Base-by-base conservation (phyloP, 1,284 basidiomycete species). In the Pascua guehoae region DNA sequence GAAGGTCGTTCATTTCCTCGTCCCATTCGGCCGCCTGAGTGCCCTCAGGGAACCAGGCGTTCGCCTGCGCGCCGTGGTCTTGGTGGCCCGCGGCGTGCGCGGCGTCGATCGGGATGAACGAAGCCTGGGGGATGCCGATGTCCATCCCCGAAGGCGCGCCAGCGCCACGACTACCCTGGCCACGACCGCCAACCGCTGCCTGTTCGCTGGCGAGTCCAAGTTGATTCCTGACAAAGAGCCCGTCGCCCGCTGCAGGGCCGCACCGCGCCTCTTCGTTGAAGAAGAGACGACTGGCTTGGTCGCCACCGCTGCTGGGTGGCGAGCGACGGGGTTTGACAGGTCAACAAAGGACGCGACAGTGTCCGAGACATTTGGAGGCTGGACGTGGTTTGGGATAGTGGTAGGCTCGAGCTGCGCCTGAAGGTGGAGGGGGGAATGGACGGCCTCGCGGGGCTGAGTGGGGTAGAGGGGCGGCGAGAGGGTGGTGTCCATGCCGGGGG, bases 221-320 rank as follows among this genome's bases (percentile, higher is more conserved):
- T 53, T 60, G 56, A 56, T 60, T 55, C 46, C 61, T 54, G 58
- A 58, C 62, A 63, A 63, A 55, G 55, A 67, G 58, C 63, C 67
- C 71, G 65, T 74, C 73, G 68, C 73, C 73, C 73, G 73, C 73
- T 75, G 73, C 73, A 70, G 73, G 73, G 73, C 71, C 72, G 51
- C 50, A 49, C 59, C 63, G 51, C 61, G 61, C 61, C 62, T 60
- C 57, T 47, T 46, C 5, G 12, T 39, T 18, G 41, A 51, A 41
- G 56, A 48, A 58, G 67, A 63, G 61, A 62, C 61, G 39, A 54
- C 51, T 52, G 54, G 38, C 57, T 49, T 47, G 61, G 70, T 71
- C 71, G 68, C 73, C 73, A 75, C 68, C 70, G 57, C 73, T 74
- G 73, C 73, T 72, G 73, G 70, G 68, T 56, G 61, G 73, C 73